A percentile compares a stretch with the other conserved stretches of the same genome.
Evolutionary conservation across 768 basidiomycete species (phyloP).

Genomic region (Suillus placidus): DNA sequence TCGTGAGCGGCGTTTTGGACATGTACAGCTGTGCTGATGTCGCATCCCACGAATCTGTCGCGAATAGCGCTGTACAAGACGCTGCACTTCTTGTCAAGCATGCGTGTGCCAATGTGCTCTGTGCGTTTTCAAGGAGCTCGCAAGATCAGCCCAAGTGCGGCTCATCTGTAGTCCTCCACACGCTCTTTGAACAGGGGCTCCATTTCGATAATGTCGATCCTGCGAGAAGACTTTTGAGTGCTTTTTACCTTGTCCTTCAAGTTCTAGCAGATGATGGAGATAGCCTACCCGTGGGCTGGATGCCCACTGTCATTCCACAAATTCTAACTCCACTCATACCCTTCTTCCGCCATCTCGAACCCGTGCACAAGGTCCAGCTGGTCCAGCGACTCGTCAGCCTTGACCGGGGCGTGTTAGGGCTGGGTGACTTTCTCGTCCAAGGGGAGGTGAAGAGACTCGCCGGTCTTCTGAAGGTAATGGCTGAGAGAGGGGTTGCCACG

Average conservation of each 20-base stretch:
- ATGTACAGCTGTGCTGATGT: constrained; percentile 56
- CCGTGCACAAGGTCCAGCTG: constrained; percentile 55
- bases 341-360: constrained; percentile 61
- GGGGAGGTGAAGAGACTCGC: constrained; percentile 50
- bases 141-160: constrained; percentile 35
- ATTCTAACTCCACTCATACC: constrained; percentile 53
- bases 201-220: constrained; percentile 52
- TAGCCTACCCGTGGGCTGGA: constrained; percentile 40
- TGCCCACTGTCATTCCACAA: constrained; percentile 56
- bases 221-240: constrained; percentile 54
- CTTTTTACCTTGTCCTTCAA: constrained; percentile 57
- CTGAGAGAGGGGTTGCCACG: constrained; percentile 38
- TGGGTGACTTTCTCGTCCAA: constrained; percentile 59
- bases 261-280: constrained; percentile 49
- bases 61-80: constrained; percentile 15
- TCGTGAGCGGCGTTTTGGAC: constrained; percentile 51
- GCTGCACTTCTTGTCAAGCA: constrained; percentile 50
- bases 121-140: constrained; percentile 40
- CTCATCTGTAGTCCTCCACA: constrained; percentile 56
- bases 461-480: constrained; percentile 12
- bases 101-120: constrained; percentile 54
- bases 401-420: constrained; percentile 47
- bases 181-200: constrained; percentile 55
- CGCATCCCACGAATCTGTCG: constrained; percentile 33
- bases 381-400: constrained; percentile 56